A percentile compares a stretch with the other conserved stretches of the same genome.
Evolutionary conservation across 805 yeast genomes (phyloP).

Genomic region (Suhomyces prunicola): DNA sequence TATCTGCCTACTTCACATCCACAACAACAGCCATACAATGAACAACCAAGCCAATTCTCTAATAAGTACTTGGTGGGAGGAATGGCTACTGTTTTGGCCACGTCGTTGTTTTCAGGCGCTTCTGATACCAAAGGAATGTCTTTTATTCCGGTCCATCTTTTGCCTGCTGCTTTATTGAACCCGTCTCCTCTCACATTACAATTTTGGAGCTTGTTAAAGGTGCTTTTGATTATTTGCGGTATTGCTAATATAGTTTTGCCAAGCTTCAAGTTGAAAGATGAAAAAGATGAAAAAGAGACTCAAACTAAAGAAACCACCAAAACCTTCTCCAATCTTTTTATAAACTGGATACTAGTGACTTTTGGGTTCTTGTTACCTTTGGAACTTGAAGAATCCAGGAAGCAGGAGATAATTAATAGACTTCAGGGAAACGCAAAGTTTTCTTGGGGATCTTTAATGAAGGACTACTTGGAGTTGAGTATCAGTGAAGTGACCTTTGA

Average conservation of each 20-base stretch:
- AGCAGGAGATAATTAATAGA: conserved; percentile 12
- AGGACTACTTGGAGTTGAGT: conserved; percentile 27
- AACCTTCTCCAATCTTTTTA: conserved; percentile 4
- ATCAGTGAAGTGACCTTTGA: conserved; percentile 32
- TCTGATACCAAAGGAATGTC: conserved; percentile 44
- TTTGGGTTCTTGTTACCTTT: conserved; percentile 30
- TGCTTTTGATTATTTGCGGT: conserved; percentile 11
- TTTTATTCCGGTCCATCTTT: conserved; percentile 39
- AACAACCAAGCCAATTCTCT: conserved; percentile 5
- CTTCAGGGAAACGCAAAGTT: conserved; percentile 13
- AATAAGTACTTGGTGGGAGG: conserved; percentile 57
- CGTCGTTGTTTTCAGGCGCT: conserved; percentile 54
- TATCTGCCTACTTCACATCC: conserved; percentile 3
- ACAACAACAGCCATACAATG: background rate
- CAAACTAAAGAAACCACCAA: background rate
- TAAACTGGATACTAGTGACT: conserved; percentile 24
- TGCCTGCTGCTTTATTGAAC: conserved; percentile 8
- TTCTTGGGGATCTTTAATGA: conserved; percentile 12
- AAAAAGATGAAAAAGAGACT: background rate
- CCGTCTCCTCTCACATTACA: conserved; percentile 13
- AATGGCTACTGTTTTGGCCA: conserved; percentile 61
- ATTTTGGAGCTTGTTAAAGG: conserved; percentile 8
- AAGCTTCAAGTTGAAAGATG: background rate
- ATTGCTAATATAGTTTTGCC: conserved; percentile 11
- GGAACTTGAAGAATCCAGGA: conserved; percentile 13